Base-by-base conservation (phyloP, 2,329 filamentous ascomycete genomes). In the Alternaria ethzedia region DNA sequence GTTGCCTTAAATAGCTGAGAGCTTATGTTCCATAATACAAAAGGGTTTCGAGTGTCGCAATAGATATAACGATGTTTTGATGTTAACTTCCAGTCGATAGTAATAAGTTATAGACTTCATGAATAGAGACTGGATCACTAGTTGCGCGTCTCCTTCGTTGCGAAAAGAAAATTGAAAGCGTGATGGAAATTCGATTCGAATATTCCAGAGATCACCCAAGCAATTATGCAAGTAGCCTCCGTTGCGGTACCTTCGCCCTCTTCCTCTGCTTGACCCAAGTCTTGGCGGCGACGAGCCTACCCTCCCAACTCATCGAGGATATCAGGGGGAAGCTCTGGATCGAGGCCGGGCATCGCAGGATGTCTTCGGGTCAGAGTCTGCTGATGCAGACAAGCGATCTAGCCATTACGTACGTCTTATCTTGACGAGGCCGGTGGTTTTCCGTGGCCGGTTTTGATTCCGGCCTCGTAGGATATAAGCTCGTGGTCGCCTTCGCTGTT, bases 401-500 rank as follows among this genome's bases (percentile, higher is more conserved):
- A 69, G 70, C 59, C 62, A 79, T 80, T 80, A 80, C 78, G 78
- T 80, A 79, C 71, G 54, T 63, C 50, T 74, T 72, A 76, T 75
- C 72, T 73, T 64, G 68, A 67, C 65, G 68, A 73, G 76, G 75
- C 76, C 77, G 77, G 77, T 78, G 75, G 71, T 61, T 65, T 72
- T 63, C 64, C 55, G 72, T 66, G 72, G 72, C 71, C 77, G 78
- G 78, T 68, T 61, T 10, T 57, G 30, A 65, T 69, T 73, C 77
- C 78, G 78, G 76, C 78, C 76, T 63, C 66, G 46, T 4, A 65
- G 36, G 62, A 79, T 79, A 79, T 78, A 80, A 25, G 71, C 57
- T 65, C 66, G 64, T 63, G 55, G 66, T 65, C 44, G 30, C 44
- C 51, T 68, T 66, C 65, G 64, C 63, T 60, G 21, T 58, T 54